Percentiles rank a stretch among this genome's conserved stretches.
These are phyloP conservation scores for Lipomyces sp. DNA, from an alignment of 805 yeast species.

Conservation along the genomic window DNA sequence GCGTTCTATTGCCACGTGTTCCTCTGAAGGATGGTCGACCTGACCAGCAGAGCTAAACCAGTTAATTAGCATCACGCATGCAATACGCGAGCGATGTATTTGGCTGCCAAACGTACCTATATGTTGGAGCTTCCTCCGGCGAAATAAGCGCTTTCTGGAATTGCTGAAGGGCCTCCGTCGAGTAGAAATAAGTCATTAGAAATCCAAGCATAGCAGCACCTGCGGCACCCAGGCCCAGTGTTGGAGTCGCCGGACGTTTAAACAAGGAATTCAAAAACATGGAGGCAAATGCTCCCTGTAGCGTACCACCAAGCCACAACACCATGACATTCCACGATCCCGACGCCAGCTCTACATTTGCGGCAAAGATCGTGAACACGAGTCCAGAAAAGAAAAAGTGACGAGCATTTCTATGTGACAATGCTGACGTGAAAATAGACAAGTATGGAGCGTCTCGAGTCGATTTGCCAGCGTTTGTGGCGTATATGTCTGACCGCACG, in stretches of 20 bases:
- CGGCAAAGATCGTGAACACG: background rate
- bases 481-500: slow-evolving; percentile 5
- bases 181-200: slow-evolving; percentile 1
- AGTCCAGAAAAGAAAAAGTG: background rate
- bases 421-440: slow-evolving; percentile 2
- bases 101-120: too few species aligned
- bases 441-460: slow-evolving; percentile 3
- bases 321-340: background rate
- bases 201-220: slow-evolving; percentile 2
- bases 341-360: background rate
- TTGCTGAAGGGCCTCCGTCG: background rate
- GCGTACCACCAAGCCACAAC: background rate
- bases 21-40: too few species aligned
- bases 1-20: too few species aligned
- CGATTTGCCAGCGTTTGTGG: background rate
- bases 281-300: background rate
- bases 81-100: too few species aligned
- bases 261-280: background rate
- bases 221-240: slow-evolving; percentile 4
- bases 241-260: slow-evolving; percentile 3
- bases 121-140: too few species aligned
- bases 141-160: background rate
- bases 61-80: too few species aligned
- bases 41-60: too few species aligned
- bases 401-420: background rate